Conservation (phyloP, 2,329 filamentous ascomycete genomes). For the Calonectria multiphialidica region DNA sequence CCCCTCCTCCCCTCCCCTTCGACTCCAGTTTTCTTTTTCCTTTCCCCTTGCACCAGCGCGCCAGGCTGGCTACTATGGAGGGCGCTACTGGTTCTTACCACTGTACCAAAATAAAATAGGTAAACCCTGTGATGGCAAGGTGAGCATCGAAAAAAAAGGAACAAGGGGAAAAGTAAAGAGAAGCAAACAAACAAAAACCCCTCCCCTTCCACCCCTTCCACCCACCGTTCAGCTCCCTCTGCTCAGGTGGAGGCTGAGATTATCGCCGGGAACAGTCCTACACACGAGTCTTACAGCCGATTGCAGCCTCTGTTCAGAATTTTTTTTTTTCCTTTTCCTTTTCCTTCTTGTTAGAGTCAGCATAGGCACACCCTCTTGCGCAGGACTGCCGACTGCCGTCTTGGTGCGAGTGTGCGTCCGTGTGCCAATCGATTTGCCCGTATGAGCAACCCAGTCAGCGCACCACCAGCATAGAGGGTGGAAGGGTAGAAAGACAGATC, state of each 20-base stretch:
- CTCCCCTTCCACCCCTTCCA: no score
- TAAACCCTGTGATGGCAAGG: neutral
- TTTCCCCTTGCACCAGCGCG: constrained; percentile 13
- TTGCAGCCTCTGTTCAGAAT: neutral
- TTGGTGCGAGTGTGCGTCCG: constrained; percentile 5
- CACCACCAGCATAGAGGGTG: neutral
- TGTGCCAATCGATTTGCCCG: constrained; percentile 20
- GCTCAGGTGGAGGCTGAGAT: neutral
- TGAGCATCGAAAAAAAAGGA: neutral
- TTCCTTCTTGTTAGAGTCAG: no score
- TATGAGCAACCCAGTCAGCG: neutral
- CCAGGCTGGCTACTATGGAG: neutral
- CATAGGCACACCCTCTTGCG: constrained; percentile 1
- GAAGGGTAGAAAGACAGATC: constrained; percentile 8
- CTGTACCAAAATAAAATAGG: neutral
- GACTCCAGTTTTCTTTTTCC: neutral
- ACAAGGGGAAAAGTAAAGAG: no score
- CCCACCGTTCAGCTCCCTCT: no score
- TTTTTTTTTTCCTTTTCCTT: no score
- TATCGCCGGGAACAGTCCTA: neutral
- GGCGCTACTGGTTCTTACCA: neutral
- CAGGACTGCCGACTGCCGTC: constrained; percentile 3
- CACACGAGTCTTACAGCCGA: neutral
- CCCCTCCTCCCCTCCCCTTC: neutral
- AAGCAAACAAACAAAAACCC: no score